Evolutionary conservation across 2,329 filamentous ascomycete genomes (phyloP).

Genomic region (Metarhizium guizhouense): DNA sequence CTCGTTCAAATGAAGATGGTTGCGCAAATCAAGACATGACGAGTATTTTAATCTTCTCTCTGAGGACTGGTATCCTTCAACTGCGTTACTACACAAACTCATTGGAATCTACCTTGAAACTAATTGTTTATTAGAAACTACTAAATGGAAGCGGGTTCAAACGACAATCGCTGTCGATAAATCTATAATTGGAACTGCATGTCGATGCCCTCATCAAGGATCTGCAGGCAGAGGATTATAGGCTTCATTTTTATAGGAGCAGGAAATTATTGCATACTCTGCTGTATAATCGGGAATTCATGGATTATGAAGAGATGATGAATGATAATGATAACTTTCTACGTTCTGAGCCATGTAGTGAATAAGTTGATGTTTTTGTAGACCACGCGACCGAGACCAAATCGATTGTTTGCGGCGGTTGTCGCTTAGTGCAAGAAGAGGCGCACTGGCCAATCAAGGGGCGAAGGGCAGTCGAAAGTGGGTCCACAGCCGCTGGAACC

Average conservation of each 20-base stretch:
- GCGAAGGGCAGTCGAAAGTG: conserved; percentile 1
- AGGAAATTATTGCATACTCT: neutral
- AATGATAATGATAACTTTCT: neutral
- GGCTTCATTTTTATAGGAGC: neutral
- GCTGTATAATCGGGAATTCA: neutral
- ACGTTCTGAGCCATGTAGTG: neutral
- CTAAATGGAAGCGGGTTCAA: neutral
- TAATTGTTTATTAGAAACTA: neutral
- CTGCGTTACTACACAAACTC: neutral
- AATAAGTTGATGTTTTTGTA: neutral
- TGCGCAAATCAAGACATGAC: conserved; percentile 30
- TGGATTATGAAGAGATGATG: neutral
- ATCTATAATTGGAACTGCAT: neutral
- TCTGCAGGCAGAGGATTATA: neutral
- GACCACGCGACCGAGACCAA: neutral
- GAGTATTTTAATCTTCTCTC: conserved; percentile 48
- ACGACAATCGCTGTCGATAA: neutral
- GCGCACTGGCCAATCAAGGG: conserved; percentile 1
- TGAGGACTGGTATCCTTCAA: conserved; percentile 21
- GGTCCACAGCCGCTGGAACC: conserved; percentile 4
- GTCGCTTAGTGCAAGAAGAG: neutral
- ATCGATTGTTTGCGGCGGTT: too few relatives aligned
- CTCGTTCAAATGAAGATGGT: conserved; percentile 19
- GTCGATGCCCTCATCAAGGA: neutral
- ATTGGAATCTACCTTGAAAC: neutral